These are phyloP conservation scores for Vitis hybrid DNA, from an alignment of 177 flowering plant genomes.

Conservation along the genomic window DNA sequence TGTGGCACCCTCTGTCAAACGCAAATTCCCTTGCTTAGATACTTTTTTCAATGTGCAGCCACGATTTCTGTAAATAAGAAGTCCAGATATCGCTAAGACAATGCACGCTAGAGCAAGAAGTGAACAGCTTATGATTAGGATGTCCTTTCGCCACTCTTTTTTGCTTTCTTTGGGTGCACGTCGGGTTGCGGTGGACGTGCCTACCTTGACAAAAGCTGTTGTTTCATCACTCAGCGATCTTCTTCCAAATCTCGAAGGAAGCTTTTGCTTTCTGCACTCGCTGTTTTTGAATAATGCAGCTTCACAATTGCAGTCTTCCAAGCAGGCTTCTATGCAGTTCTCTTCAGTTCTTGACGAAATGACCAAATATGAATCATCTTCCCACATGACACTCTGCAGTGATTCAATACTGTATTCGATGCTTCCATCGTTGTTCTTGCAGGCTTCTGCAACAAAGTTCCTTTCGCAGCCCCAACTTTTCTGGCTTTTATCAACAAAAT, in stretches of 20 bases:
- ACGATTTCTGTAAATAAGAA: constrained; percentile 1
- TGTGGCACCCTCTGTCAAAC: neutral
- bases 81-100: neutral
- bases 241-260: constrained; percentile 25
- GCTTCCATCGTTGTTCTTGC: too few species aligned
- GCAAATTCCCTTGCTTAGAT: neutral
- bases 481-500: too few species aligned
- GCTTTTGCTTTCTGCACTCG: constrained; percentile 21
- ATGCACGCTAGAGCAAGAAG: neutral
- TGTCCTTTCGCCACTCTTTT: constrained; percentile 1
- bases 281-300: constrained; percentile 11
- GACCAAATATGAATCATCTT: constrained; percentile 1
- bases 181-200: neutral
- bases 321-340: constrained; percentile 9
- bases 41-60: neutral
- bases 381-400: constrained; percentile 11
- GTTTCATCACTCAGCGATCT: neutral
- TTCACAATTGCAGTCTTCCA: constrained; percentile 24
- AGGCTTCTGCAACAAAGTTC: too few species aligned
- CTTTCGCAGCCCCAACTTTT: too few species aligned
- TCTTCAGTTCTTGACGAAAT: neutral
- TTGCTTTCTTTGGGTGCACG: neutral
- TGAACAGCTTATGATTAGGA: constrained; percentile 1
- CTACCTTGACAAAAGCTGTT: constrained; percentile 16
- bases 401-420: neutral